Percentiles rank a stretch among this genome's conserved stretches.
Evolutionary conservation across 1,284 basidiomycete genomes (phyloP).

Genomic region (Cystobasidium slooffiae): DNA sequence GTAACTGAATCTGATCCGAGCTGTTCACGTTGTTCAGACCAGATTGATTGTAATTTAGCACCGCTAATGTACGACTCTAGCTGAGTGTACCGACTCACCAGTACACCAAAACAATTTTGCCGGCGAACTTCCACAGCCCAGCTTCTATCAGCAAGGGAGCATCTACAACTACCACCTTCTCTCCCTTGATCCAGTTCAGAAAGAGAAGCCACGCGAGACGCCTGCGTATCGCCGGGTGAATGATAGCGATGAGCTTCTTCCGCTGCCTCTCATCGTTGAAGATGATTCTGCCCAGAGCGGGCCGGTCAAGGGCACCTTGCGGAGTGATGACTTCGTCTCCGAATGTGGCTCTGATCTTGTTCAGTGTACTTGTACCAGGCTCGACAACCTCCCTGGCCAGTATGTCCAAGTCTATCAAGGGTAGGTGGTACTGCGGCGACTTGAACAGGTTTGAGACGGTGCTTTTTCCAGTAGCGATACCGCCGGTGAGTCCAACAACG

Average conservation of each 20-base stretch:
- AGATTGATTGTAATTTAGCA: background rate
- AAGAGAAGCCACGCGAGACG: slow-evolving; percentile 75
- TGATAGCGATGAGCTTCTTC: slow-evolving; percentile 76
- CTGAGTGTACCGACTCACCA: slow-evolving; percentile 64
- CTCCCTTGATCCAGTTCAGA: slow-evolving; percentile 74
- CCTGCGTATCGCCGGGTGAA: slow-evolving; percentile 83
- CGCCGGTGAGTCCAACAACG: slow-evolving; percentile 96
- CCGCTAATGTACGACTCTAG: background rate
- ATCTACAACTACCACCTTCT: slow-evolving; percentile 81
- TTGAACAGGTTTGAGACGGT: slow-evolving; percentile 80
- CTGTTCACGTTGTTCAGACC: slow-evolving; percentile 59
- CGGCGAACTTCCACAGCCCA: slow-evolving; percentile 82
- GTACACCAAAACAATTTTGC: slow-evolving; percentile 82
- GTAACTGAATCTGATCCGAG: slow-evolving; percentile 74
- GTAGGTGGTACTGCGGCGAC: slow-evolving; percentile 64
- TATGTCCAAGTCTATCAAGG: slow-evolving; percentile 89
- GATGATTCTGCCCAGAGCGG: slow-evolving; percentile 80
- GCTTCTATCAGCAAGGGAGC: slow-evolving; percentile 93
- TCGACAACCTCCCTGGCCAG: slow-evolving; percentile 85
- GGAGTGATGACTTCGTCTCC: slow-evolving; percentile 69
- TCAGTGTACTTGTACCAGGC: slow-evolving; percentile 77
- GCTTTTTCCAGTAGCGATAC: slow-evolving; percentile 90
- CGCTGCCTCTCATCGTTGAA: slow-evolving; percentile 78
- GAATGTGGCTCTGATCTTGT: slow-evolving; percentile 71
- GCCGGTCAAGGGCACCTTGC: slow-evolving; percentile 75